These are phyloP conservation scores for Neopestalotiopsis rosae DNA, from an alignment of 2,329 filamentous ascomycete genomes.

Conservation along the genomic window DNA sequence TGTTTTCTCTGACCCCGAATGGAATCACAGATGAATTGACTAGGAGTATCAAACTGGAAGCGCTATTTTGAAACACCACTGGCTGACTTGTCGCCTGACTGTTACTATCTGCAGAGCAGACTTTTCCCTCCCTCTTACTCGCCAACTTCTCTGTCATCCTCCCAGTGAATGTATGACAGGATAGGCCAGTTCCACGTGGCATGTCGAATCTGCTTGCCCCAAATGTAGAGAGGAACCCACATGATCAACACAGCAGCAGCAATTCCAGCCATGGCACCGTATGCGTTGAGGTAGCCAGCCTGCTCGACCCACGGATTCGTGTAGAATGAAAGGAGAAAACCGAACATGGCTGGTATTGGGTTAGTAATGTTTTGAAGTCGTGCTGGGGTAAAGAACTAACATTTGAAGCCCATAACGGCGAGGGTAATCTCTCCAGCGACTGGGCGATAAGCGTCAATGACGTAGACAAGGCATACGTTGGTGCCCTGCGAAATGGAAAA, in stretches of 20 bases:
- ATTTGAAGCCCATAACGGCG: conserved; percentile 60
- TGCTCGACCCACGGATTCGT: conserved; percentile 62
- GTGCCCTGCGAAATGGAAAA: conserved; percentile 62
- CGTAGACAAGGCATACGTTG: conserved; percentile 61
- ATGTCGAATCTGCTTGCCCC: conserved; percentile 53
- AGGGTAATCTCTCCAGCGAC: conserved; percentile 61
- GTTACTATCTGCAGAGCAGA: neutral
- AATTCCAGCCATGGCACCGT: conserved; percentile 63
- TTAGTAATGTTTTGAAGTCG: conserved; percentile 1
- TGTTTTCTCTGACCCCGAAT: too few species aligned
- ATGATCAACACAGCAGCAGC: conserved; percentile 50
- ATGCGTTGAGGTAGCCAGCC: conserved; percentile 56
- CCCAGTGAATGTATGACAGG: conserved; percentile 53
- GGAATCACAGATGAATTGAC: too few species aligned
- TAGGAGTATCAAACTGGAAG: neutral
- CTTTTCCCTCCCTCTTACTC: conserved; percentile 41
- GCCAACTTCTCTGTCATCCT: conserved; percentile 58
- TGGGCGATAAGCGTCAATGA: conserved; percentile 62
- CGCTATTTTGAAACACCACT: neutral
- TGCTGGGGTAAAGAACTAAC: conserved; percentile 34
- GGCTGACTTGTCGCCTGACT: neutral
- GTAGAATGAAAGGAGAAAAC: conserved; percentile 64
- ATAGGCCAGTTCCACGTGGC: conserved; percentile 54
- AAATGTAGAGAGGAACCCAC: conserved; percentile 58
- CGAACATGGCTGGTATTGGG: conserved; percentile 50